These are phyloP conservation scores for Penicillium oxalicum DNA, from an alignment of 2,329 filamentous ascomycete species.

Conservation along the genomic window DNA sequence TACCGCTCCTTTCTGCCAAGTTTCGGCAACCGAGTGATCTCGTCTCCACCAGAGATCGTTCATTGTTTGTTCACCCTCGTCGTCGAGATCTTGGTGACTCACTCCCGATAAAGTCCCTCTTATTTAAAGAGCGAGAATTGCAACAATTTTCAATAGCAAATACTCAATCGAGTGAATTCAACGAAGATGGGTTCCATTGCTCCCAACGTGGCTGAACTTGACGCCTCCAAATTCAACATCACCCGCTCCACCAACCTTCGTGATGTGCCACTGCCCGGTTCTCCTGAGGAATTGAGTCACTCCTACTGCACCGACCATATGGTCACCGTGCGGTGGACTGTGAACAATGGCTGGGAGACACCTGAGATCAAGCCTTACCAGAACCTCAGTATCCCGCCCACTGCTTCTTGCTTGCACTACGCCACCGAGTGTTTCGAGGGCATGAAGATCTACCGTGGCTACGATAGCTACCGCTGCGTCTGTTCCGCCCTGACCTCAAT, in stretches of 20 bases:
- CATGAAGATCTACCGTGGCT: slow-evolving; percentile 64
- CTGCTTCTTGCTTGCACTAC: slow-evolving; percentile 77
- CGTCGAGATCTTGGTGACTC: background rate
- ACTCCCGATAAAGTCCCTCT: background rate
- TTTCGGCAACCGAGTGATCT: background rate
- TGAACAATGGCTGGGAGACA: slow-evolving; percentile 60
- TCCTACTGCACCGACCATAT: slow-evolving; percentile 73
- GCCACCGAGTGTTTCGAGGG: slow-evolving; percentile 90
- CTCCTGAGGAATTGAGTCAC: slow-evolving; percentile 36
- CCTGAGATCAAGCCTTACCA: slow-evolving; percentile 73
- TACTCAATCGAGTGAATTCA: background rate
- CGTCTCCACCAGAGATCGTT: background rate
- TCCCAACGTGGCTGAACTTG: slow-evolving; percentile 30
- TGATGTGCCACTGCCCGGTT: slow-evolving; percentile 34
- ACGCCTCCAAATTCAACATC: slow-evolving; percentile 36
- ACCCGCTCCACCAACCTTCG: slow-evolving; percentile 33
- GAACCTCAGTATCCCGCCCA: slow-evolving; percentile 71
- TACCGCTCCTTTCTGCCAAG: too few species aligned
- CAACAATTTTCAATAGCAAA: background rate
- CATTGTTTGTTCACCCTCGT: too few species aligned
- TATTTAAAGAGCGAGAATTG: background rate
- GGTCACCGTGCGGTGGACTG: slow-evolving; percentile 67
- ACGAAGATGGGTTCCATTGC: slow-evolving; percentile 29
- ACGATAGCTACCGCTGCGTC: slow-evolving; percentile 65
- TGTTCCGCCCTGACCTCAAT: slow-evolving; percentile 74